Evolutionary conservation across 2,329 filamentous ascomycete species (phyloP), one percentile per base, ranked within the genome.

Genomic region (Talaromyces amestolkiae): DNA sequence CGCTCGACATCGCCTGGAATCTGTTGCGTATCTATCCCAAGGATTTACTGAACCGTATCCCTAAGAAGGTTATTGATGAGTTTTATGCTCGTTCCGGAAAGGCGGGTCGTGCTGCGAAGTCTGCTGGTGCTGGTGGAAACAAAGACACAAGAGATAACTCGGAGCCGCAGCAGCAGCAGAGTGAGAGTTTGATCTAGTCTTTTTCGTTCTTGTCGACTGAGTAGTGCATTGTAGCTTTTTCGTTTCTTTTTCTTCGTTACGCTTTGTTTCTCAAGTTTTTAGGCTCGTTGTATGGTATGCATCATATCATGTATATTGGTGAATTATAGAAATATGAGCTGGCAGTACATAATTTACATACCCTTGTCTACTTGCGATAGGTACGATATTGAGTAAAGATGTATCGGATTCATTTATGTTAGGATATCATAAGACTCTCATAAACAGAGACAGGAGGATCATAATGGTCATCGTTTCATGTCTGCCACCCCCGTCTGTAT

Each of bases 21-120:
- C 82, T 99, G 78, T 88, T 99, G 71, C 89, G 95, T 71, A 97
- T 99, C 79, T 99, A 94, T 85, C 94, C 94, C 80, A 97, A 96
- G 87, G 95, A 99, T 74, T 83, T 97, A 72, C 91, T 99, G 73
- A 99, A 99, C 84, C 92, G 96, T 81, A 93, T 95, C 75, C 91
- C 91, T 66, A 87, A 88, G 83, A 92, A 93, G 83, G 78, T 92
- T 51, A 86, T 95, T 73, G 89, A 93, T 74, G 91, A 94, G 78
- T 95, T 88, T 82, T 95, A 94, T 80, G 87, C 89, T 75, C 85
- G 91, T 27, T 76, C 78, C 10, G 74, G 79, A 64, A 82, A 82
- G 72, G 56, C 56, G 0, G 71, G 75, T 22, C 72, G 77, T 54
- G 60, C 60, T 24, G 27, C 37, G 37, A 45, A 54, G 31, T 31